These are phyloP conservation scores for Pholiota microspora DNA, from an alignment of 768 basidiomycete species.

Conservation along the genomic window DNA sequence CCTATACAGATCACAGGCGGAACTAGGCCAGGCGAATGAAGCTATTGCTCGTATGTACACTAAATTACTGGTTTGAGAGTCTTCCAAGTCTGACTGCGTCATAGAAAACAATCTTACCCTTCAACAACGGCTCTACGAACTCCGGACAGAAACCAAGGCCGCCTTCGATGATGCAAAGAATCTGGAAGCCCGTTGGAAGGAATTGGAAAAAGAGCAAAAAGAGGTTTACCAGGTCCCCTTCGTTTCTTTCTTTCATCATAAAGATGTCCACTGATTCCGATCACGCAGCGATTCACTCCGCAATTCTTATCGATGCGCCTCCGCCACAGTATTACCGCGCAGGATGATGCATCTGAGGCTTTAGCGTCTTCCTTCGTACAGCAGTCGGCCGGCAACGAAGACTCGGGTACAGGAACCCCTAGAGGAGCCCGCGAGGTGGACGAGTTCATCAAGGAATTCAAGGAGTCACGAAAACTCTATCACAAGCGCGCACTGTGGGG, in stretches of 20 bases:
- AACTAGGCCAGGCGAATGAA: constrained; percentile 82
- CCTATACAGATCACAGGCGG: constrained; percentile 73
- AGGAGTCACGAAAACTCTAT: constrained; percentile 83
- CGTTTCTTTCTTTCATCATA: neutral
- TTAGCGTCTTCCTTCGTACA: constrained; percentile 83
- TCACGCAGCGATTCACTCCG: constrained; percentile 69
- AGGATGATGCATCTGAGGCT: constrained; percentile 87
- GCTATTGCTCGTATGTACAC: constrained; percentile 73
- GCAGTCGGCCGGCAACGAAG: constrained; percentile 36
- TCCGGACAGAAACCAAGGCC: constrained; percentile 81
- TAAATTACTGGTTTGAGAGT: neutral
- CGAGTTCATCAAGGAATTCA: constrained; percentile 86
- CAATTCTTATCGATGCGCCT: constrained; percentile 89
- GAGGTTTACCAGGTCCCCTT: constrained; percentile 79
- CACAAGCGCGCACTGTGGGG: constrained; percentile 93
- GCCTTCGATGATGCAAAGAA: constrained; percentile 86
- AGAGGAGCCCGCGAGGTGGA: constrained; percentile 32
- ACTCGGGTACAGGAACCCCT: constrained; percentile 26
- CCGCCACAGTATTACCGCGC: constrained; percentile 83
- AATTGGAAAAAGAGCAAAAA: constrained; percentile 83
- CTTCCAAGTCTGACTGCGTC: constrained; percentile 9
- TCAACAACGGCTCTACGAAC: constrained; percentile 70
- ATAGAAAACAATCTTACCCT: constrained; percentile 74
- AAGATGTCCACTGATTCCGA: neutral
- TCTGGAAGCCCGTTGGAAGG: constrained; percentile 81